Evolutionary conservation across 768 basidiomycete species (phyloP).

Genomic region (Mycena belliarum): DNA sequence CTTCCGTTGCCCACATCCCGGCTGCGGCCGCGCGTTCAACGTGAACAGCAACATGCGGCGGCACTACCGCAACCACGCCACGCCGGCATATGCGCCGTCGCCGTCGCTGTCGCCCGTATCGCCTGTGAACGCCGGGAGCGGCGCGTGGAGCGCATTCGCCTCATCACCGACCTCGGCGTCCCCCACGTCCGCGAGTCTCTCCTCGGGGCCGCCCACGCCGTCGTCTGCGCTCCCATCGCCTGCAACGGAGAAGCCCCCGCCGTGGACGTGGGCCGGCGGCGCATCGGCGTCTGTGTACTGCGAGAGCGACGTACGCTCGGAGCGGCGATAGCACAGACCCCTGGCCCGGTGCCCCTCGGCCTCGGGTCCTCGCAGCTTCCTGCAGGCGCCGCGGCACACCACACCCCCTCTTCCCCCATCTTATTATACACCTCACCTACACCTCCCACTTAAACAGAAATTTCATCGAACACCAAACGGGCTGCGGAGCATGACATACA

Average conservation of each 20-base stretch:
- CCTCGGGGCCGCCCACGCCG: background rate
- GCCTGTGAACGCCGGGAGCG: background rate
- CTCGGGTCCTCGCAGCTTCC: too few relatives aligned
- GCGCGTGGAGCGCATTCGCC: too few relatives aligned
- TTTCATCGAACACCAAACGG: too few relatives aligned
- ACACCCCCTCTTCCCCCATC: too few relatives aligned
- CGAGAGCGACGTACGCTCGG: constrained; percentile 12
- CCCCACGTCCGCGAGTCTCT: too few relatives aligned
- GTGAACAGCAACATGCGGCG: constrained; percentile 86
- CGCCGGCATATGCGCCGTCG: background rate
- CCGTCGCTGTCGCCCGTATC: background rate
- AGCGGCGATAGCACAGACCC: background rate
- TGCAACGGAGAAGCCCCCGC: background rate
- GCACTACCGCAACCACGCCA: constrained; percentile 67
- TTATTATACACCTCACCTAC: too few relatives aligned
- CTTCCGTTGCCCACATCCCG: constrained; percentile 72
- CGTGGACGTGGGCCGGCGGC: background rate
- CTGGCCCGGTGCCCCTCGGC: too few relatives aligned
- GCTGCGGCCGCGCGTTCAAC: constrained; percentile 77
- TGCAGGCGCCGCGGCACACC: too few relatives aligned
- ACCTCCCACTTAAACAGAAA: too few relatives aligned
- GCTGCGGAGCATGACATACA: too few relatives aligned
- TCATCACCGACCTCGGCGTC: too few relatives aligned
- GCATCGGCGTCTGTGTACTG: background rate
- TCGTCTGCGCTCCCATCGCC: too few relatives aligned